These are phyloP conservation scores for Didymella pomorum DNA, from an alignment of 2,329 filamentous ascomycete species.

Conservation along the genomic window DNA sequence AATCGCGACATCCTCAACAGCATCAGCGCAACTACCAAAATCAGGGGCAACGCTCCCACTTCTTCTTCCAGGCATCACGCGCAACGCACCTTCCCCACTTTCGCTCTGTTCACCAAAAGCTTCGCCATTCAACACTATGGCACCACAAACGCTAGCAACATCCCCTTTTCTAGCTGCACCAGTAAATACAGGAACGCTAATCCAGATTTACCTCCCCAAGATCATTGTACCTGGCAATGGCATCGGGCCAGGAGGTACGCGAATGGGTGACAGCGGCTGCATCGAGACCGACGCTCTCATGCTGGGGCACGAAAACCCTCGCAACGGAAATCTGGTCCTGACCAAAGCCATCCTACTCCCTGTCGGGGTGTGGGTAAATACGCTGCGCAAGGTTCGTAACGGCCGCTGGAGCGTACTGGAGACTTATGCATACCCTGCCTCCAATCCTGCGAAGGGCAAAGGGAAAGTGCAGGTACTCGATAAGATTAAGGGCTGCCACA, in stretches of 20 bases:
- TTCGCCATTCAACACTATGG: constrained; percentile 20
- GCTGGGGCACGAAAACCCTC: constrained; percentile 31
- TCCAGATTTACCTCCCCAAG: constrained; percentile 42
- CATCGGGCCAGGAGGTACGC: not conserved
- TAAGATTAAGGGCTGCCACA: constrained; percentile 23
- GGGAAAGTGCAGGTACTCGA: not conserved
- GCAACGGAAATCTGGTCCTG: constrained; percentile 22
- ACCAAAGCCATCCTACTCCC: constrained; percentile 40
- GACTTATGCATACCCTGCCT: constrained; percentile 26
- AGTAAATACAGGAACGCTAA: constrained; percentile 23
- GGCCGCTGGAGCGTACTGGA: constrained; percentile 33
- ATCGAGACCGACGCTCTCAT: constrained; percentile 41
- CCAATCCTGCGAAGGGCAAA: not conserved
- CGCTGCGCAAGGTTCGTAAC: constrained; percentile 19
- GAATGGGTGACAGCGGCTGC: constrained; percentile 13
- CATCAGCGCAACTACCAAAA: not conserved
- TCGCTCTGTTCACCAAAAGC: constrained; percentile 8
- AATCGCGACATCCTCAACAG: not conserved
- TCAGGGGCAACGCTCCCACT: constrained; percentile 8
- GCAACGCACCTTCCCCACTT: constrained; percentile 21
- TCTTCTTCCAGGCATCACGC: constrained; percentile 22
- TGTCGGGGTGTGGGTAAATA: constrained; percentile 31
- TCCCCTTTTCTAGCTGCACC: constrained; percentile 21
- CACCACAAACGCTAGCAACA: constrained; percentile 23
- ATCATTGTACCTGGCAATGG: constrained; percentile 28